phyloP scores from a whole-genome alignment of 495 filamentous ascomycete species.

The Penicillium nucicola region DNA sequence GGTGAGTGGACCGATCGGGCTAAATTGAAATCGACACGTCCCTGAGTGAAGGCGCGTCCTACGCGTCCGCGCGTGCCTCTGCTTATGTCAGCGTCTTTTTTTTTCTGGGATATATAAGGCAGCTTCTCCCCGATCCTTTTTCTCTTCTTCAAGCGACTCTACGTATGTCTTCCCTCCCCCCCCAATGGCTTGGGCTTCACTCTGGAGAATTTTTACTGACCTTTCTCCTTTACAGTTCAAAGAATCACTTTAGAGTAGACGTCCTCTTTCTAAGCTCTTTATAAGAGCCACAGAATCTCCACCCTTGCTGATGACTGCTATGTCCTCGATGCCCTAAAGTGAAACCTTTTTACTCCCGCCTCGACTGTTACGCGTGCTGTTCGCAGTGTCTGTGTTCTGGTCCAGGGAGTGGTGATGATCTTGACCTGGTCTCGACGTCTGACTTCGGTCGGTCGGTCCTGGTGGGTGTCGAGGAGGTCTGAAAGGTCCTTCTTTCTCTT shows the following conservation, averaged over 20 bases:
- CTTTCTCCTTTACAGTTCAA: slow-evolving; percentile 52
- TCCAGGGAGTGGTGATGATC: slow-evolving; percentile 72
- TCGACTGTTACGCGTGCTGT: slow-evolving; percentile 37
- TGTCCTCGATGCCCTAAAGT: slow-evolving; percentile 70
- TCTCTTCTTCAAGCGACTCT: slow-evolving; percentile 58
- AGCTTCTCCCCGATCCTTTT: slow-evolving; percentile 16
- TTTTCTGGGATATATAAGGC: slow-evolving; percentile 23
- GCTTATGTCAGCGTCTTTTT: not conserved
- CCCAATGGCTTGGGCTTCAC: not conserved
- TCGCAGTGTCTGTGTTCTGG: slow-evolving; percentile 28
- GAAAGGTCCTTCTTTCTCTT: slow-evolving; percentile 51
- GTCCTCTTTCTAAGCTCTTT: slow-evolving; percentile 73
- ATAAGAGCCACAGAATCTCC: slow-evolving; percentile 74
- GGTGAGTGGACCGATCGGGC: slow-evolving; percentile 8
- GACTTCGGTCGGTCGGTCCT: slow-evolving; percentile 62
- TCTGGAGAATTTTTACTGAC: slow-evolving; percentile 23
- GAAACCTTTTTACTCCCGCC: slow-evolving; percentile 61
- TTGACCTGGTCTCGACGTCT: slow-evolving; percentile 57
- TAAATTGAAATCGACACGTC: slow-evolving; percentile 5
- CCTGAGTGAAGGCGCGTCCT: not conserved
- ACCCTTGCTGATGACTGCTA: slow-evolving; percentile 71
- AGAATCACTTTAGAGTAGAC: slow-evolving; percentile 92
- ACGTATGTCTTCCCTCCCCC: slow-evolving; percentile 51
- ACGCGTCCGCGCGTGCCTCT: not conserved
- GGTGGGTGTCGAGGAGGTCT: slow-evolving; percentile 70